phyloP scores from a whole-genome alignment of 176 grass and related monocot species.

The Melocanna baccifera region DNA sequence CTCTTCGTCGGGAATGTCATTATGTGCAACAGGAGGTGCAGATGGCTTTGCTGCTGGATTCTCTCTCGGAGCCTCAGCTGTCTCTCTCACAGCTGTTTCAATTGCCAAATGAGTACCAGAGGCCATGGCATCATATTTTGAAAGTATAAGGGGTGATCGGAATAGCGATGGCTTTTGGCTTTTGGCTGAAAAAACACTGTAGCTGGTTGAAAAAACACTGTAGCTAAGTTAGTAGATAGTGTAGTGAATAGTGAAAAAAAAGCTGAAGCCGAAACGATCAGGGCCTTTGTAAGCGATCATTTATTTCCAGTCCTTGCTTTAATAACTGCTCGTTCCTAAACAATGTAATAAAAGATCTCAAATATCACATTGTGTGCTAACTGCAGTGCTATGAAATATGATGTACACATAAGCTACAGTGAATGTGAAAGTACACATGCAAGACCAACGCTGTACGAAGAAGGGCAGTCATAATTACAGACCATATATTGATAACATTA shows the following conservation, averaged over 20 bases:
- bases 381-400: constrained; percentile 8
- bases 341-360: constrained; percentile 16
- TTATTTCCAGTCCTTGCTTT: constrained; percentile 75
- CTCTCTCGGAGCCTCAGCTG: constrained; percentile 28
- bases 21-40: constrained; percentile 30
- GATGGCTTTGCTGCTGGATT: constrained; percentile 29
- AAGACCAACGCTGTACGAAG: background rate
- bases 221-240: no score
- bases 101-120: constrained; percentile 46
- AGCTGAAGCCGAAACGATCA: no score
- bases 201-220: no score
- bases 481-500: constrained; percentile 33
- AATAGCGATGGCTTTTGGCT: no score
- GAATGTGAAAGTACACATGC: constrained; percentile 9
- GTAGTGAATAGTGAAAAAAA: no score
- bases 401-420: background rate
- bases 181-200: no score
- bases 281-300: constrained; percentile 78
- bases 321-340: constrained; percentile 76
- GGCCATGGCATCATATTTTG: constrained; percentile 62
- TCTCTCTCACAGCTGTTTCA: constrained; percentile 40
- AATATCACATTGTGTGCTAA: constrained; percentile 15
- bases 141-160: no score
- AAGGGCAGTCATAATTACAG: background rate
- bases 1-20: constrained; percentile 41